Evolutionary conservation across 495 filamentous ascomycete genomes (phyloP).

Genomic region (Neurospora sp.): DNA sequence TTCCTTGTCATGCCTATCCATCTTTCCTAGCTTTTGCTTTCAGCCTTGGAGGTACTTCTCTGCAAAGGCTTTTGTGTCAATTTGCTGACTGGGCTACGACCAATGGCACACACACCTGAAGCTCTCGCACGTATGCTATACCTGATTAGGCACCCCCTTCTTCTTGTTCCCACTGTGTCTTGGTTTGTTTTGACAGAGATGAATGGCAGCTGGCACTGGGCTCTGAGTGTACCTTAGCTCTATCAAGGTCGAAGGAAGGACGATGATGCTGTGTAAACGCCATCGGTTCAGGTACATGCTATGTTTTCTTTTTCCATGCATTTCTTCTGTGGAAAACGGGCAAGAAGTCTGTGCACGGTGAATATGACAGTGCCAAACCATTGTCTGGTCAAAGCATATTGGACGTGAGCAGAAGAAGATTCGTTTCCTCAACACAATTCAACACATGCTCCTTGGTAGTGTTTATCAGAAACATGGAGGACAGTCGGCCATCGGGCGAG

Average conservation of each 20-base stretch:
- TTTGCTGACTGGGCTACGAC: not conserved
- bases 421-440: not conserved
- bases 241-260: not conserved
- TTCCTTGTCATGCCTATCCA: not conserved
- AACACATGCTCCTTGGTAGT: not conserved
- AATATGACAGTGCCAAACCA: not conserved
- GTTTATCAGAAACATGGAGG: not conserved
- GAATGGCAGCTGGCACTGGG: not conserved
- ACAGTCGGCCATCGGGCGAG: not conserved
- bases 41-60: not conserved
- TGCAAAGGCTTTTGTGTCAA: not conserved
- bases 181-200: not conserved
- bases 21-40: not conserved
- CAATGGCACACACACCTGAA: not conserved
- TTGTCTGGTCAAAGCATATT: not conserved
- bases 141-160: not conserved
- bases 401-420: not conserved
- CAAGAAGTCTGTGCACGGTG: not conserved
- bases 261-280: not conserved
- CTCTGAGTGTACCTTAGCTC: not conserved
- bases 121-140: not conserved
- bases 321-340: not conserved
- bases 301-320: not conserved
- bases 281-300: not conserved
- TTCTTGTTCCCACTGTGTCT: not conserved